Conservation (phyloP, 495 filamentous ascomycete species). For the Penicillium simplicissimum region DNA sequence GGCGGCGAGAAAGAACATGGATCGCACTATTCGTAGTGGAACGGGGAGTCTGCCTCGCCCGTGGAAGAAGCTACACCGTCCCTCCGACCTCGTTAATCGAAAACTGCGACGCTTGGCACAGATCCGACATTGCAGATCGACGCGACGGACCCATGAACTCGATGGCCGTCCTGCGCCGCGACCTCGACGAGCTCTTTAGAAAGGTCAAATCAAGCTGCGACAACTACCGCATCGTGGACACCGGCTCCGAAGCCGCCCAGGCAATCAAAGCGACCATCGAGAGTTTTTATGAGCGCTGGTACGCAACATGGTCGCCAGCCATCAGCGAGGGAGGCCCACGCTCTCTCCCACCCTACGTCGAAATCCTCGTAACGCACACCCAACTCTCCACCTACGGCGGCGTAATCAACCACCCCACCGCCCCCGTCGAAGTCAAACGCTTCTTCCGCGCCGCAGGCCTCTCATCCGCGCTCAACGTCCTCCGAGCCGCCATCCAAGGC, state of each 20-base stretch:
- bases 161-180: conserved; percentile 65
- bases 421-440: conserved; percentile 65
- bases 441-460: conserved; percentile 70
- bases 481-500: conserved; percentile 70
- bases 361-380: conserved; percentile 72
- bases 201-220: conserved; percentile 65
- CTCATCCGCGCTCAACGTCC: conserved; percentile 70
- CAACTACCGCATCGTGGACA: conserved; percentile 49
- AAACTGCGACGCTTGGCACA: conserved; percentile 68
- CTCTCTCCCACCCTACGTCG: conserved; percentile 69
- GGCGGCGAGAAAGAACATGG: conserved; percentile 68
- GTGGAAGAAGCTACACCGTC: conserved; percentile 66
- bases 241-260: conserved; percentile 56
- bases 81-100: conserved; percentile 63
- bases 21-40: conserved; percentile 73
- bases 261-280: conserved; percentile 61
- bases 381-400: conserved; percentile 70
- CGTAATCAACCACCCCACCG: conserved; percentile 74
- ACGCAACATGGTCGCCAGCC: conserved; percentile 58
- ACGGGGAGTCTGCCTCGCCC: conserved; percentile 67
- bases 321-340: conserved; percentile 60
- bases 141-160: conserved; percentile 70
- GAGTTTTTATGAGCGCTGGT: conserved; percentile 63
- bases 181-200: conserved; percentile 61
- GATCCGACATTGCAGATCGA: conserved; percentile 59